A percentile compares a stretch with the other conserved stretches of the same genome.
Evolutionary conservation across 768 basidiomycete species (phyloP).

Genomic region (Clavaria fumosa): DNA sequence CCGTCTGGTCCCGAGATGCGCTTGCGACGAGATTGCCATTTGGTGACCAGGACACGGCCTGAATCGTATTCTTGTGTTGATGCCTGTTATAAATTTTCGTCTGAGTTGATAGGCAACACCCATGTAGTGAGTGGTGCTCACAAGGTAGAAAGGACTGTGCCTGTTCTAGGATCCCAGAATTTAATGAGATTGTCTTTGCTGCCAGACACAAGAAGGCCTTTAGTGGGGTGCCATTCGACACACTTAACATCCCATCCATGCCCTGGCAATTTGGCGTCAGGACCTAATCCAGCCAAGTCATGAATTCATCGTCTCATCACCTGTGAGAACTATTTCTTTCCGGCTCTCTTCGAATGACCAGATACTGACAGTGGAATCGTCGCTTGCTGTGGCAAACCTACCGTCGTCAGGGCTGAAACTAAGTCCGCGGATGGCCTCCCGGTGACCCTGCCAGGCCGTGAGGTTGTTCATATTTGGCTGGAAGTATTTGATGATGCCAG

Average conservation of each 20-base stretch:
- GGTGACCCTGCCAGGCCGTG: slow-evolving; percentile 86
- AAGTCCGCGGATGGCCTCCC: slow-evolving; percentile 87
- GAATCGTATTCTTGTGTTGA: slow-evolving; percentile 94
- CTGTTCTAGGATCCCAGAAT: slow-evolving; percentile 97
- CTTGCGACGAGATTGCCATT: slow-evolving; percentile 91
- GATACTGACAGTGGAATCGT: slow-evolving; percentile 87
- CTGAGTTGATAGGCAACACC: background rate
- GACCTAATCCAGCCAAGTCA: too few relatives aligned
- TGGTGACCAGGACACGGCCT: slow-evolving; percentile 85
- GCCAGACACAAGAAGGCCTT: slow-evolving; percentile 87
- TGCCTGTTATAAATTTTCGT: slow-evolving; percentile 36
- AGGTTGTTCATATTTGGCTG: slow-evolving; percentile 99
- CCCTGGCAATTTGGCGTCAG: too few relatives aligned
- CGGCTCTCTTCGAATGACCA: slow-evolving; percentile 90
- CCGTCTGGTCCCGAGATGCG: slow-evolving; percentile 86
- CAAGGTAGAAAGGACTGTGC: slow-evolving; percentile 82
- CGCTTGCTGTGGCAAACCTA: slow-evolving; percentile 87
- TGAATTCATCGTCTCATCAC: too few relatives aligned
- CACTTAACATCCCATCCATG: slow-evolving; percentile 99
- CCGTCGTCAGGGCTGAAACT: slow-evolving; percentile 87
- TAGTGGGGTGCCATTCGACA: slow-evolving; percentile 97
- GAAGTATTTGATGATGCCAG: slow-evolving; percentile 95
- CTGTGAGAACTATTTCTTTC: slow-evolving; percentile 78
- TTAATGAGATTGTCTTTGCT: slow-evolving; percentile 98
- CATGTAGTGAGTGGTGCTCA: slow-evolving; percentile 32